Evolutionary conservation across 225 moss, liverwort and hornwort genomes (phyloP).

Genomic region (Neckera pumila): DNA sequence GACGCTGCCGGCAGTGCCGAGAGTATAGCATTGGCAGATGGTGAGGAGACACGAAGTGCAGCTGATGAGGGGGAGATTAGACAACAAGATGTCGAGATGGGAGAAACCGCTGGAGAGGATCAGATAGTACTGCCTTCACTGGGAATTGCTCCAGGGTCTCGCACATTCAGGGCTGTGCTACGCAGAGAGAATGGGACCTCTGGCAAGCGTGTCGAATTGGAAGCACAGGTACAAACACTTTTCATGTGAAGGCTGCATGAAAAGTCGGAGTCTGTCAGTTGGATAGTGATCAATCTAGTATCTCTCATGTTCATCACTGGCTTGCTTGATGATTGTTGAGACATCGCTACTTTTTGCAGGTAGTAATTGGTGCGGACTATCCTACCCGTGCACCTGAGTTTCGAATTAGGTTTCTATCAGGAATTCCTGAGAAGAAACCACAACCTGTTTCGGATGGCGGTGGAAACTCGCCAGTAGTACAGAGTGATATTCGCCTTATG

Average conservation of each 20-base stretch:
- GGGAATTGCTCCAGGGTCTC: conserved; percentile 43
- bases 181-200: conserved; percentile 58
- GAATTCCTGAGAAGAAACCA: conserved; percentile 20
- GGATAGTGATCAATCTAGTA: neutral
- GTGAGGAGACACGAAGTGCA: conserved; percentile 12
- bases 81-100: conserved; percentile 52
- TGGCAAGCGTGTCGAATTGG: conserved; percentile 72
- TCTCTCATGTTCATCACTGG: neutral
- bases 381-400: conserved; percentile 69
- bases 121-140: neutral
- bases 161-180: conserved; percentile 57
- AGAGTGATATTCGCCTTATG: conserved; percentile 54
- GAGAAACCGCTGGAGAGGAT: conserved; percentile 34
- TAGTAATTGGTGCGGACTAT: conserved; percentile 68
- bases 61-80: conserved; percentile 31
- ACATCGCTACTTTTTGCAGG: conserved; percentile 10
- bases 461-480: conserved; percentile 28
- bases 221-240: conserved; percentile 57
- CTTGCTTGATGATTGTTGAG: neutral
- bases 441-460: conserved; percentile 53
- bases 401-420: conserved; percentile 41
- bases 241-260: neutral
- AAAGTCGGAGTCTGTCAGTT: neutral
- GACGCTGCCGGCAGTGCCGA: conserved; percentile 23
- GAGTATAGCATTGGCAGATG: neutral